A percentile compares a stretch with the other conserved stretches of the same genome.
Conservation (phyloP, 257 asterid species). For the Lantana camara region DNA sequence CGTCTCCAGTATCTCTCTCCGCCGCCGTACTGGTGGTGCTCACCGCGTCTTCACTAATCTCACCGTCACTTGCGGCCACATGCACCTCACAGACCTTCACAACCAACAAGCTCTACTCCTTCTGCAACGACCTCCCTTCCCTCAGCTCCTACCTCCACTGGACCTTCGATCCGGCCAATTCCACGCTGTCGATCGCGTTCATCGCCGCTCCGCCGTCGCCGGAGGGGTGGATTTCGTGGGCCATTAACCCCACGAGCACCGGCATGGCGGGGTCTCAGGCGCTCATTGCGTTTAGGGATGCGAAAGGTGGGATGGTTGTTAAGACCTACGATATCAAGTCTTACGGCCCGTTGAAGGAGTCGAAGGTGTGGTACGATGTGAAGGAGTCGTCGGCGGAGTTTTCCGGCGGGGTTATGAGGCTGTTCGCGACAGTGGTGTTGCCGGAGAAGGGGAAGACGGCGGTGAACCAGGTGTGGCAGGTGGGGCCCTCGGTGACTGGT, state of each 20-base stretch:
- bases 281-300: conserved; percentile 54
- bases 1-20: conserved; percentile 28
- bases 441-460: conserved; percentile 50
- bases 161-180: conserved; percentile 45
- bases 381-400: conserved; percentile 43
- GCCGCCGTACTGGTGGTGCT: conserved; percentile 28
- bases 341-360: conserved; percentile 40
- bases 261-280: conserved; percentile 90
- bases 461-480: conserved; percentile 79
- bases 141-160: conserved; percentile 71
- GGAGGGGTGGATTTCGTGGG: conserved; percentile 91
- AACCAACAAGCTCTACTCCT: conserved; percentile 48
- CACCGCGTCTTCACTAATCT: conserved; percentile 21
- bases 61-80: conserved; percentile 49
- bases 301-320: conserved; percentile 48
- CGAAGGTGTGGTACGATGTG: conserved; percentile 63
- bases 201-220: conserved; percentile 58
- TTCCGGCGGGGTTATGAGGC: conserved; percentile 52
- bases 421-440: conserved; percentile 64
- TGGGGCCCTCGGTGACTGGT: conserved; percentile 49
- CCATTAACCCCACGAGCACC: conserved; percentile 64
- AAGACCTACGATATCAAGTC: conserved; percentile 49
- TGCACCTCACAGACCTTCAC: conserved; percentile 65
- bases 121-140: conserved; percentile 71
- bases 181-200: conserved; percentile 73